Base-by-base conservation (phyloP, 2,329 filamentous ascomycete species). In the Fusarium irregulare region DNA sequence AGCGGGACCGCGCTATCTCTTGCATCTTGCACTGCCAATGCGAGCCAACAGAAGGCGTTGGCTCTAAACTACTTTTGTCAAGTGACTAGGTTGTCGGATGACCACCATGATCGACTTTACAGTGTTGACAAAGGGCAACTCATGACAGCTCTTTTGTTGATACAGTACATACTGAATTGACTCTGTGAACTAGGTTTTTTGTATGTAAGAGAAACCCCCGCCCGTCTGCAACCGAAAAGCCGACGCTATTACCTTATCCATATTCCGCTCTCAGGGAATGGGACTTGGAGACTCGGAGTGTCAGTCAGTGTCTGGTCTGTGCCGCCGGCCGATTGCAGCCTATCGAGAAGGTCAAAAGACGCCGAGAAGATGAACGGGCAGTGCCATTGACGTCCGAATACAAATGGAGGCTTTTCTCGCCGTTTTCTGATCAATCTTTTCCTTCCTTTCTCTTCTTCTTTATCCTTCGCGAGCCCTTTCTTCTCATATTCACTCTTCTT, bases 281-380 rank as follows among this genome's bases (percentile, higher is more conserved):
- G 40, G 58, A 56, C 67, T 56, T 56, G 61, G 53, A 28, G 12
- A 54, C 46, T 28, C 10, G 34, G 18, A 12, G 34, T 37, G 34
- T 37, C 34, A 37, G 34, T 37, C 34, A 37, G 34, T 37, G 34
- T 37, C 34, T 37, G 34, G 44, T 49, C 41, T 63, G 32, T 64
- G 69, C 69, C 72, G 71, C 64, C 72, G 73, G 73, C 73, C 72
- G 71, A 68, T 72, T 72, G 72, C 72, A 75, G 66, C 71, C 68
- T 56, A 68, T 70, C n/a, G 44, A 59, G 51, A 68, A 49, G 56
- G 30, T 57, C 53, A 18, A 60, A 42, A 61, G 63, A 61, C 25
- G 61, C 56, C 54, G 54, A 66, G 62, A 56, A 59, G 60, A 69
- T 62, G 65, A 37, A 72, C 51, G 57, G 56, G 56, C 66, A 32